These are phyloP conservation scores for Pythium insidiosum DNA, from an alignment of 352 stramenopile species.

Conservation along the genomic window DNA sequence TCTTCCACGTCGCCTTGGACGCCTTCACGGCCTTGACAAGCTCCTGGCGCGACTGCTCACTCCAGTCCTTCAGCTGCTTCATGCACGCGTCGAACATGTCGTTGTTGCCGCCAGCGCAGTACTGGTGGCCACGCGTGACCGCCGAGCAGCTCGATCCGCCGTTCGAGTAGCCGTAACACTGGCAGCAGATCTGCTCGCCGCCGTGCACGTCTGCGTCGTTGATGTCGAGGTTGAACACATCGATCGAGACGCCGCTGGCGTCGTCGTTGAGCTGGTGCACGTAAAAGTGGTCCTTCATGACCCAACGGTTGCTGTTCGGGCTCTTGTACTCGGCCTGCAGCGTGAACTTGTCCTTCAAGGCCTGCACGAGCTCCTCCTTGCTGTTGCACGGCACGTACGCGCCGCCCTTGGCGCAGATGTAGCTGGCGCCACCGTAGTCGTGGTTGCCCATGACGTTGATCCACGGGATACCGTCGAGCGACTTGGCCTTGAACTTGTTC, in stretches of 20 bases:
- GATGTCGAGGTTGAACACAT: conserved; percentile 85
- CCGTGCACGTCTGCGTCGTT: conserved; percentile 56
- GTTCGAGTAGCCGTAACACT: conserved; percentile 70
- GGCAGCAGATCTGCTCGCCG: conserved; percentile 66
- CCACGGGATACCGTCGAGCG: conserved; percentile 62
- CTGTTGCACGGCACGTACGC: conserved; percentile 34
- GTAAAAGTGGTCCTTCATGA: conserved; percentile 81
- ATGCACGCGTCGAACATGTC: conserved; percentile 71
- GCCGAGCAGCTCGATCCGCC: conserved; percentile 51
- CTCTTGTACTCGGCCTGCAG: conserved; percentile 73
- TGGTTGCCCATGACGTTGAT: conserved; percentile 85
- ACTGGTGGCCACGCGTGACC: conserved; percentile 33
- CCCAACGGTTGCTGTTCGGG: conserved; percentile 71
- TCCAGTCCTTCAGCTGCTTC: conserved; percentile 49
- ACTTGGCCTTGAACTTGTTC: conserved; percentile 42
- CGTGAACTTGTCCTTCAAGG: conserved; percentile 62
- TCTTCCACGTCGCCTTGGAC: conserved; percentile 76
- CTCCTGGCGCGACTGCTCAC: conserved; percentile 39
- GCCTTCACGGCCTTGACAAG: conserved; percentile 41
- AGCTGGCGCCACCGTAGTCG: conserved; percentile 76
- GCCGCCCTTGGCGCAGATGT: conserved; percentile 48
- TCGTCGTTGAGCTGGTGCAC: conserved; percentile 57
- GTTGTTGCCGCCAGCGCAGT: conserved; percentile 42
- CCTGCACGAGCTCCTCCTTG: conserved; percentile 27
- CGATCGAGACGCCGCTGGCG: conserved; percentile 51